Percentiles rank a stretch among this genome's conserved stretches.
Evolutionary conservation across 108 stramenopile species (phyloP).

Genomic region (Cyclotella choctawhatcheeana): DNA sequence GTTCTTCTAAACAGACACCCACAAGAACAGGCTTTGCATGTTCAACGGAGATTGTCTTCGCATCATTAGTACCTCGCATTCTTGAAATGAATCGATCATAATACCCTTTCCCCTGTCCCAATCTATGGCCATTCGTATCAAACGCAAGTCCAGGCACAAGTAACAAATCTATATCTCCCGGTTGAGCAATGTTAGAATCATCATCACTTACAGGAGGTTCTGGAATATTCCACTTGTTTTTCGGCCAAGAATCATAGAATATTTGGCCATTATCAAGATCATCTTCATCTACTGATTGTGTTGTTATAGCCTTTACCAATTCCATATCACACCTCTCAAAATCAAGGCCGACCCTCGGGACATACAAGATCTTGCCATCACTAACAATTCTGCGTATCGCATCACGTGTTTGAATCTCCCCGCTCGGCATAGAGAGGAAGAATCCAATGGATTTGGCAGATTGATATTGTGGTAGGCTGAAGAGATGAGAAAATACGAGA

Average conservation of each 20-base stretch:
- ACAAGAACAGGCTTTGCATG: constrained; percentile 59
- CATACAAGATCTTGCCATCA: constrained; percentile 73
- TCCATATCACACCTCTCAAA: constrained; percentile 91
- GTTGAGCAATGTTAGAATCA: constrained; percentile 62
- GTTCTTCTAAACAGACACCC: constrained; percentile 74
- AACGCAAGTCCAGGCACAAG: constrained; percentile 90
- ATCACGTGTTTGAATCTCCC: constrained; percentile 80
- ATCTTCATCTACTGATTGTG: constrained; percentile 1
- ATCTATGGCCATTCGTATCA: constrained; percentile 64
- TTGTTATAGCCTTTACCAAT: constrained; percentile 58
- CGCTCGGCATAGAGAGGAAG: constrained; percentile 87
- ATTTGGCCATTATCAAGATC: not conserved
- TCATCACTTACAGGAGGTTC: constrained; percentile 69
- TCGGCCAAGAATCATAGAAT: constrained; percentile 83
- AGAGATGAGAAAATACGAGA: constrained; percentile 65
- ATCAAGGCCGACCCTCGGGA: constrained; percentile 86
- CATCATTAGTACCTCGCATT: constrained; percentile 40
- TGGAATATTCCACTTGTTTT: constrained; percentile 90
- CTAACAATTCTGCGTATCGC: constrained; percentile 41
- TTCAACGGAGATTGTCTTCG: not conserved
- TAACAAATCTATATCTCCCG: constrained; percentile 83
- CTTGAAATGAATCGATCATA: constrained; percentile 89
- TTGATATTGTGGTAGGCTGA: constrained; percentile 70
- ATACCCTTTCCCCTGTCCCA: constrained; percentile 93
- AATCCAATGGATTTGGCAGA: constrained; percentile 73